Conservation (phyloP, 257 asterid species). For the Marsdenia floribunda region DNA sequence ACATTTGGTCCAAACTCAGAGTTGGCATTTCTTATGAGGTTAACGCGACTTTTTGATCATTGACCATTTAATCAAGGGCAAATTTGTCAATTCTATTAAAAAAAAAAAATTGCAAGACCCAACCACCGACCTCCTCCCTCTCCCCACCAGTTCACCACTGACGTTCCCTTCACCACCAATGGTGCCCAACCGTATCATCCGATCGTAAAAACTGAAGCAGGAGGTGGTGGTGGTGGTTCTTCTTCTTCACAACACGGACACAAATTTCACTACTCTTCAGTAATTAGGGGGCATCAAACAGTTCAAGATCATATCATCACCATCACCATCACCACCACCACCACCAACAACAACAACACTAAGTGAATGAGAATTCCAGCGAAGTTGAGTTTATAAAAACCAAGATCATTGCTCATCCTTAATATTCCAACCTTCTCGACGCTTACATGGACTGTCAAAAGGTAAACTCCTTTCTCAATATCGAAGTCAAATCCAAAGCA, state of each 20-base stretch:
- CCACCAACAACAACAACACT: constrained; percentile 22
- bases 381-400: constrained; percentile 71
- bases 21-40: no score
- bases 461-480: constrained; percentile 29
- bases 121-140: no score
- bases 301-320: constrained; percentile 30
- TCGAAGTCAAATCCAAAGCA: not conserved
- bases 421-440: constrained; percentile 67
- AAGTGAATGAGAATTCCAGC: constrained; percentile 25
- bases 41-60: no score
- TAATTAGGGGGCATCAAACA: constrained; percentile 23
- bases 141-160: no score
- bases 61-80: no score
- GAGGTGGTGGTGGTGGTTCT: no score
- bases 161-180: no score
- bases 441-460: constrained; percentile 95
- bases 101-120: no score
- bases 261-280: constrained; percentile 38
- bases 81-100: no score
- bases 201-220: no score
- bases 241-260: constrained; percentile 23
- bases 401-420: constrained; percentile 81
- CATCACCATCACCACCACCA: constrained; percentile 1
- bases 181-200: no score
- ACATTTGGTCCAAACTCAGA: no score